Evolutionary conservation across 1,284 basidiomycete species (phyloP).

Genomic region (Austroboletus novae-zelandiae): DNA sequence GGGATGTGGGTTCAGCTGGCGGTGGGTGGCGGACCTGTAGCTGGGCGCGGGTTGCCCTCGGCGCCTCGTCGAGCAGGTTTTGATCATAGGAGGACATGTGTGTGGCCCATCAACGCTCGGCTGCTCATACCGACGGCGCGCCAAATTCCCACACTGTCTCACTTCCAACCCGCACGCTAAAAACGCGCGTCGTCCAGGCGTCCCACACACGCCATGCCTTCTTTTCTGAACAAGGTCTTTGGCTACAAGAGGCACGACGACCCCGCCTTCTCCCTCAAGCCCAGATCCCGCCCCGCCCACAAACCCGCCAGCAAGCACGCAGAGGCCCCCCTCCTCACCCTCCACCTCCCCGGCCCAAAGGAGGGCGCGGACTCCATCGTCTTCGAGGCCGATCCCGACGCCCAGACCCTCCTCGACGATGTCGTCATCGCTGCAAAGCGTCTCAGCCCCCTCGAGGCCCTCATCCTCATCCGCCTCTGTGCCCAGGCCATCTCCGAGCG

Average conservation of each 20-base stretch:
- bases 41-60: slow-evolving; percentile 44
- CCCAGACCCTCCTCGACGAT: slow-evolving; percentile 46
- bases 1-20: neutral
- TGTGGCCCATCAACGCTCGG: slow-evolving; percentile 22
- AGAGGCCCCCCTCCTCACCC: slow-evolving; percentile 51
- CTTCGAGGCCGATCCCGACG: slow-evolving; percentile 57
- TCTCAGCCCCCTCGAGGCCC: slow-evolving; percentile 57
- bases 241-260: slow-evolving; percentile 66
- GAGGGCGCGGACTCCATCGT: slow-evolving; percentile 48
- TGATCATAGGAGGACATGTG: slow-evolving; percentile 43
- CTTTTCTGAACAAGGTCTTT: slow-evolving; percentile 74
- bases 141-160: too few relatives aligned
- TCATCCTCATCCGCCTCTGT: slow-evolving; percentile 61
- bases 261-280: slow-evolving; percentile 44
- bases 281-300: slow-evolving; percentile 43
- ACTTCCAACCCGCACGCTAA: too few relatives aligned
- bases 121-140: too few relatives aligned
- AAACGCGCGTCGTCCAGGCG: neutral
- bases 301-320: slow-evolving; percentile 18
- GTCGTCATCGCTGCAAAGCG: slow-evolving; percentile 52
- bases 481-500: slow-evolving; percentile 58
- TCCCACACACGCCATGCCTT: slow-evolving; percentile 51
- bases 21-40: slow-evolving; percentile 37
- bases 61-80: slow-evolving; percentile 41
- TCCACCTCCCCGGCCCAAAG: slow-evolving; percentile 55